Percentiles rank a stretch among this genome's conserved stretches.
These are phyloP conservation scores for Silene vulgaris DNA, from an alignment of 179 eudicot species.

Conservation along the genomic window DNA sequence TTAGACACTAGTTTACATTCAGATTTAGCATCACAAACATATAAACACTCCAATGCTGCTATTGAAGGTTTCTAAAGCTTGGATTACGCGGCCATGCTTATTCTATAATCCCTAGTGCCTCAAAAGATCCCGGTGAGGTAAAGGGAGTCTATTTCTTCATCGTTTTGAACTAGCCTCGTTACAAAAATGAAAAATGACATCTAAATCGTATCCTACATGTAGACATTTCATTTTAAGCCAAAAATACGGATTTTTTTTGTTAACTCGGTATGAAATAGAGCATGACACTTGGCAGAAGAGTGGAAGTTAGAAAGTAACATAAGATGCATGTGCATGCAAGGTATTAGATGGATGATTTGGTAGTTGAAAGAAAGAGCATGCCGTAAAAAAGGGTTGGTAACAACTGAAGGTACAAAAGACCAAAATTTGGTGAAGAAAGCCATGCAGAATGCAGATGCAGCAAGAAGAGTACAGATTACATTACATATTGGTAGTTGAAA, in stretches of 20 bases:
- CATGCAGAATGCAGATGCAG: constrained; percentile 19
- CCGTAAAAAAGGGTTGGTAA: background rate
- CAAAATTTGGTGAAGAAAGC: constrained; percentile 19
- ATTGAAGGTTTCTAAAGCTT: too few relatives aligned
- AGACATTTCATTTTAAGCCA: background rate
- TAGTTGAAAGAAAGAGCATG: background rate
- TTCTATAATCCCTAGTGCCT: too few relatives aligned
- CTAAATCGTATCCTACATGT: too few relatives aligned
- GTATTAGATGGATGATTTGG: background rate
- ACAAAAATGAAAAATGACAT: too few relatives aligned
- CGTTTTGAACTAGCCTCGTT: background rate
- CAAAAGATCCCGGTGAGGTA: too few relatives aligned
- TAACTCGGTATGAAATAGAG: background rate
- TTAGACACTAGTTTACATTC: too few relatives aligned
- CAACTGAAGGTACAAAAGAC: constrained; percentile 11
- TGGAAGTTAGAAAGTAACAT: background rate
- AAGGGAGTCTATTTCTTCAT: too few relatives aligned
- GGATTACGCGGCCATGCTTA: too few relatives aligned
- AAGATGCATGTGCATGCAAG: constrained; percentile 4
- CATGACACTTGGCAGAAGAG: background rate
- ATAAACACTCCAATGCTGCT: too few relatives aligned
- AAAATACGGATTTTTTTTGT: background rate
- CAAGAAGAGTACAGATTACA: too few relatives aligned
- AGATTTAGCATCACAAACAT: too few relatives aligned
- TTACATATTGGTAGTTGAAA: constrained; percentile 21